Evolutionary conservation across 345 rosid genomes (phyloP).

Genomic region (Gossypium bickii): DNA sequence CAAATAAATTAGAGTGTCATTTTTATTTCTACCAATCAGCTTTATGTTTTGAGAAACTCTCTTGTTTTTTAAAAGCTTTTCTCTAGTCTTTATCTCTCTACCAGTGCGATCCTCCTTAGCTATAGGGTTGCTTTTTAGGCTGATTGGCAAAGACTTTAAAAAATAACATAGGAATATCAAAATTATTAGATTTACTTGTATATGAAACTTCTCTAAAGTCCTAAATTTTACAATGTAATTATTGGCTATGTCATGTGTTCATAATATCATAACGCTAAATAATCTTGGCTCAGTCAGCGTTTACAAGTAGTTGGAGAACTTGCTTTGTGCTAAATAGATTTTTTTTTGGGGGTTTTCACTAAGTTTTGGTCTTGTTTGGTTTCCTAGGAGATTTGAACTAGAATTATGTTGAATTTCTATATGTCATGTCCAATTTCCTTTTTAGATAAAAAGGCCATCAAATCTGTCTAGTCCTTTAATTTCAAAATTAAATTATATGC

Average conservation of each 20-base stretch:
- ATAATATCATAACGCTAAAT: neutral
- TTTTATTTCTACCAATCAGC: neutral
- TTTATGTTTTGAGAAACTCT: neutral
- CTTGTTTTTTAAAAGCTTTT: neutral
- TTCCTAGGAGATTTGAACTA: constrained; percentile 8
- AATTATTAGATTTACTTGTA: neutral
- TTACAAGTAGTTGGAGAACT: neutral
- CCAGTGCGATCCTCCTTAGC: neutral
- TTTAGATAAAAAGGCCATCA: neutral
- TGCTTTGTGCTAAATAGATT: neutral
- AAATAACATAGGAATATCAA: neutral
- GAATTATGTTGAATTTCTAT: neutral
- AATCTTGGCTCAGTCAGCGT: neutral
- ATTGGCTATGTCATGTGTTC: neutral
- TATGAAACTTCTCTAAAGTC: neutral
- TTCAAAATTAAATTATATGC: neutral
- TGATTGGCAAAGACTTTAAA: neutral
- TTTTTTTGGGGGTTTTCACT: neutral
- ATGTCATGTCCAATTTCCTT: neutral
- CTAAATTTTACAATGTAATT: neutral
- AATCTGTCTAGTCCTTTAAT: neutral
- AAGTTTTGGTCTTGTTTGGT: constrained; percentile 1
- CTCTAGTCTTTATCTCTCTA: neutral
- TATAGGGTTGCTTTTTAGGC: neutral
- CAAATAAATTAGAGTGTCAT: neutral